Evolutionary conservation across 2,329 filamentous ascomycete species (phyloP).

Genomic region (Hymenoscyphus infarciens): DNA sequence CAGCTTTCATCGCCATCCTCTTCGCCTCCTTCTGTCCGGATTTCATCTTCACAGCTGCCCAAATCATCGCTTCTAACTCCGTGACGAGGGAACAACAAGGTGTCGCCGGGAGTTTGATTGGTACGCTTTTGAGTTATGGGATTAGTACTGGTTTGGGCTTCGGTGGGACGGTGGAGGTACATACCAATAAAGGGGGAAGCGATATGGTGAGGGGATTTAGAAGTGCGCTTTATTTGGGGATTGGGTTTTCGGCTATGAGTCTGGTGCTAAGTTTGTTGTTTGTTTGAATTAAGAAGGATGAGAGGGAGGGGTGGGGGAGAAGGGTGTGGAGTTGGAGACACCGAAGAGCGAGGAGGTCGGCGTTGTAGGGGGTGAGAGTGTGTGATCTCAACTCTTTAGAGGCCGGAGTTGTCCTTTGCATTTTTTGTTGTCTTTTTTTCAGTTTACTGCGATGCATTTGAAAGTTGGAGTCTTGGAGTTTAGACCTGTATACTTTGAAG

Average conservation of each 20-base stretch:
- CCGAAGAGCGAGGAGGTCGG: too few species aligned
- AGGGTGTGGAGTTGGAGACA: conserved; percentile 4
- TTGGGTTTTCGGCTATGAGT: conserved; percentile 37
- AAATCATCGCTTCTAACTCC: conserved; percentile 51
- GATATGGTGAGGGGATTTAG: conserved; percentile 36
- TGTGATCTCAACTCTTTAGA: too few species aligned
- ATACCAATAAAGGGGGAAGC: conserved; percentile 18
- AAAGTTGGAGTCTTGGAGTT: too few species aligned
- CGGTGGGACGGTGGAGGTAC: conserved; percentile 39
- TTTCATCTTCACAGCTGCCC: conserved; percentile 47
- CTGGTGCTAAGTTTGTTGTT: conserved; percentile 38
- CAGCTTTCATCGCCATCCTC: conserved; percentile 40
- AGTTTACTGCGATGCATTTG: too few species aligned
- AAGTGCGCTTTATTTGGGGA: conserved; percentile 42
- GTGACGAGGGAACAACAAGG: conserved; percentile 47
- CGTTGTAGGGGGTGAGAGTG: too few species aligned
- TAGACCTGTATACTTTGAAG: too few species aligned
- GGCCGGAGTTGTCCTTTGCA: too few species aligned
- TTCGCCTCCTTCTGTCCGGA: conserved; percentile 43
- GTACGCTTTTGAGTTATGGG: conserved; percentile 42
- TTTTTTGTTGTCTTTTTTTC: too few species aligned
- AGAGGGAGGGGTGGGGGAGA: conserved; percentile 36
- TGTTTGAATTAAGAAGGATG: conserved; percentile 42
- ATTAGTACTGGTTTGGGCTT: conserved; percentile 43
- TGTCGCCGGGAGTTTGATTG: conserved; percentile 46